Percentiles rank a stretch among this genome's conserved stretches.
Conservation (phyloP, 495 filamentous ascomycete genomes). For the Penicillium bialowiezense region DNA sequence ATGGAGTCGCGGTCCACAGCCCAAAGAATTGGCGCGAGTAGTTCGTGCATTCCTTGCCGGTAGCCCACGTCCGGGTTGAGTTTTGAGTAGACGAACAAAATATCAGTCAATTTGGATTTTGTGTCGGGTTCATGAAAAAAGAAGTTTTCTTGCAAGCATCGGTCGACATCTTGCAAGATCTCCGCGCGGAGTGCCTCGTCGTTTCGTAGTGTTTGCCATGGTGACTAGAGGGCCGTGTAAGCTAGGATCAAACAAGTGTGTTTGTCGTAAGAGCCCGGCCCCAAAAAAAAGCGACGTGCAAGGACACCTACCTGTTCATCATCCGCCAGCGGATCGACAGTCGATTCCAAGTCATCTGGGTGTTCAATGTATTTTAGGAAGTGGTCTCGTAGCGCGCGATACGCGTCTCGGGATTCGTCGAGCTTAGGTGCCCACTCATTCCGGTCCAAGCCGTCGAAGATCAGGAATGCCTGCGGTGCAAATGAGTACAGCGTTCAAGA, state of each 20-base stretch:
- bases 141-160: constrained; percentile 86
- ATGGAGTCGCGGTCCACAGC: constrained; percentile 82
- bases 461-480: constrained; percentile 64
- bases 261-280: too few relatives aligned
- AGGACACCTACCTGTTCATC: constrained; percentile 65
- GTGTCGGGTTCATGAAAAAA: constrained; percentile 81
- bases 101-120: constrained; percentile 79
- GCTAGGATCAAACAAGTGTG: constrained; percentile 41
- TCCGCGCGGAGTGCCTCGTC: constrained; percentile 84
- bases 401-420: constrained; percentile 67
- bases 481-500: constrained; percentile 11
- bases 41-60: constrained; percentile 95
- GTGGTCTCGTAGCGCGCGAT: constrained; percentile 66
- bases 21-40: constrained; percentile 89
- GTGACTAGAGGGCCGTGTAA: constrained; percentile 59
- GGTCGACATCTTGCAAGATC: constrained; percentile 92
- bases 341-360: constrained; percentile 71
- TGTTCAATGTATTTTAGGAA: constrained; percentile 78
- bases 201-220: constrained; percentile 78
- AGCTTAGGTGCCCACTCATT: constrained; percentile 67
- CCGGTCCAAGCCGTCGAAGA: constrained; percentile 68
- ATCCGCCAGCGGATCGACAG: constrained; percentile 81
- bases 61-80: constrained; percentile 86
- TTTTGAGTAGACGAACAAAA: constrained; percentile 93
- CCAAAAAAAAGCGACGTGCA: neutral